Evolutionary conservation across 768 basidiomycete genomes (phyloP).

Genomic region (Phlegmacium glaucopus): DNA sequence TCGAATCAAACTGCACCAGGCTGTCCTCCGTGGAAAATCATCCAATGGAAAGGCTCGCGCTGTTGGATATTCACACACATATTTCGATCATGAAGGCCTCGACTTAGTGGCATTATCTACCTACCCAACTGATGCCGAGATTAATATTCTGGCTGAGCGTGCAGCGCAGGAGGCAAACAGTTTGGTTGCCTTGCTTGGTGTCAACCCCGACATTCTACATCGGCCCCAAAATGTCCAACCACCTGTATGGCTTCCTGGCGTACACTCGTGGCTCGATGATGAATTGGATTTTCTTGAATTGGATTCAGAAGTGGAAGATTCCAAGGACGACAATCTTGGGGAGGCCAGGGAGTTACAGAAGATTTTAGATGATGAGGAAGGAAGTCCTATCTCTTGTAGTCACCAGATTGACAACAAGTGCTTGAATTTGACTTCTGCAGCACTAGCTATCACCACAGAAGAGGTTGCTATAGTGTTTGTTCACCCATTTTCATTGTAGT

Average conservation of each 20-base stretch:
- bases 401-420: neutral
- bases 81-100: conserved; percentile 15
- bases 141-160: conserved; percentile 3
- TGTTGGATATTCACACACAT: conserved; percentile 13
- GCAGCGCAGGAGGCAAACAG: conserved; percentile 16
- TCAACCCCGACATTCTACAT: conserved; percentile 1
- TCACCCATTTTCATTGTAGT: neutral
- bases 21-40: neutral
- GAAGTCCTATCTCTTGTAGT: neutral
- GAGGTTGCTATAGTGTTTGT: conserved; percentile 6
- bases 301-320: neutral
- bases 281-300: neutral
- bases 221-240: neutral
- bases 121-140: conserved; percentile 17
- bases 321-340: neutral
- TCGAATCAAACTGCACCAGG: neutral
- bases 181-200: conserved; percentile 11
- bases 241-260: neutral
- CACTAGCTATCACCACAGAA: neutral
- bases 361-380: neutral
- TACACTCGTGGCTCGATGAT: neutral
- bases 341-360: neutral
- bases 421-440: conserved; percentile 1
- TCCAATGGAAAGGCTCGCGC: conserved; percentile 4
- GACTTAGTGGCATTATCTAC: conserved; percentile 12